A percentile compares a stretch with the other conserved stretches of the same genome.
phyloP scores from a whole-genome alignment of 2,329 filamentous ascomycete species.

The Penicillium sp. region DNA sequence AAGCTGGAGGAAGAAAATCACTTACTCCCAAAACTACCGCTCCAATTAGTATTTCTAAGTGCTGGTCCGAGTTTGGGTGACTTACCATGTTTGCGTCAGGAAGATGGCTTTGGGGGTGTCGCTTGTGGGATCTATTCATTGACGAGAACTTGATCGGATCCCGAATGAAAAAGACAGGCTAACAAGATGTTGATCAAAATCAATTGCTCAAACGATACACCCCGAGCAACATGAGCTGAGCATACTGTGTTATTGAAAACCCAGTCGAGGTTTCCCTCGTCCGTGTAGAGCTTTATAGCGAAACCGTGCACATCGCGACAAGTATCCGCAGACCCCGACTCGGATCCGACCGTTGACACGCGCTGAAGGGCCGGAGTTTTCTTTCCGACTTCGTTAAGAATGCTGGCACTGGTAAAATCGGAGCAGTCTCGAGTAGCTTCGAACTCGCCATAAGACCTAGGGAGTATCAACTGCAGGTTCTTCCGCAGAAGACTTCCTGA shows the following conservation, averaged over 20 bases:
- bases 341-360: slow-evolving; percentile 50
- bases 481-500: neutral
- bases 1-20: neutral
- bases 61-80: no score
- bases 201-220: no score
- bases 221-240: no score
- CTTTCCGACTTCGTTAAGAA: slow-evolving; percentile 57
- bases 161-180: slow-evolving; percentile 67
- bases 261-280: slow-evolving; percentile 54
- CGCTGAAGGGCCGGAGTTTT: slow-evolving; percentile 53
- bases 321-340: slow-evolving; percentile 51
- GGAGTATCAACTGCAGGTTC: slow-evolving; percentile 12
- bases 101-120: slow-evolving; percentile 45
- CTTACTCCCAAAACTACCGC: slow-evolving; percentile 33
- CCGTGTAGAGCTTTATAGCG: slow-evolving; percentile 53
- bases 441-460: slow-evolving; percentile 60
- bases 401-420: slow-evolving; percentile 57
- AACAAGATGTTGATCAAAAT: neutral
- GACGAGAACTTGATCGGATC: slow-evolving; percentile 71
- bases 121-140: slow-evolving; percentile 71
- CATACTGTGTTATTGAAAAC: slow-evolving; percentile 39
- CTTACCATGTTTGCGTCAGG: slow-evolving; percentile 31
- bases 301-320: slow-evolving; percentile 52
- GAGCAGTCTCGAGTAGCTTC: slow-evolving; percentile 62
- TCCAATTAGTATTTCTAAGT: slow-evolving; percentile 1